Evolutionary conservation across 768 basidiomycete genomes (phyloP), one percentile per base, ranked within the genome.

Genomic region (Mycena venus): DNA sequence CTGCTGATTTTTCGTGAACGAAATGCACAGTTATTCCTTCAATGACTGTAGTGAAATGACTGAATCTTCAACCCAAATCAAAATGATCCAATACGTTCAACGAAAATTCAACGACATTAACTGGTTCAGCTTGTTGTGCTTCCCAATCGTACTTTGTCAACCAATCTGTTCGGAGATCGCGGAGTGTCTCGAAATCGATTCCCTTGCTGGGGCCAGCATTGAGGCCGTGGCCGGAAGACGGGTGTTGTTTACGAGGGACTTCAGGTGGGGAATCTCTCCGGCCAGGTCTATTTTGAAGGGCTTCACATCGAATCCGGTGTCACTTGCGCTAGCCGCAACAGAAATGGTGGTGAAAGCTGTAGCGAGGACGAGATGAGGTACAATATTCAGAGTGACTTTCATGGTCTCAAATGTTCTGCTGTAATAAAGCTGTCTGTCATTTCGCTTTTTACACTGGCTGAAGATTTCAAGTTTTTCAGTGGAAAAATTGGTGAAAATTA

Each of bases 21-120:
- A 66, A 55, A 40, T 66, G 64, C 10, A 67, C 53, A 19, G 51
- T 67, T 12, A 38, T 61, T 2, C 69, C 66, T 34, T 77, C 78
- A 40, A 78, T 67, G 15, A 34, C 31, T 19, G 72, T 70, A 12
- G 70, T 76, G 51, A 59, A 78, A 5, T 79, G 74, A 1, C 10
- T 40, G 44, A 61, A 32, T 32, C 68, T 70, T 34, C 23, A 17
- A 10, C 10, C 36, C 36, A 38, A 38, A n/a, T n/a, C n/a, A n/a
- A n/a, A n/a, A n/a, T n/a, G n/a, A n/a, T n/a, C n/a, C n/a, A n/a
- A n/a, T n/a, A n/a, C n/a, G n/a, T n/a, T n/a, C n/a, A n/a, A n/a
- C n/a, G n/a, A n/a, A n/a, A n/a, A n/a, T n/a, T n/a, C n/a, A n/a
- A n/a, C n/a, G n/a, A n/a, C n/a, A n/a, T n/a, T n/a, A n/a, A n/a